Conservation (phyloP, 2,329 filamentous ascomycete genomes). For the Aspergillus ruber region DNA sequence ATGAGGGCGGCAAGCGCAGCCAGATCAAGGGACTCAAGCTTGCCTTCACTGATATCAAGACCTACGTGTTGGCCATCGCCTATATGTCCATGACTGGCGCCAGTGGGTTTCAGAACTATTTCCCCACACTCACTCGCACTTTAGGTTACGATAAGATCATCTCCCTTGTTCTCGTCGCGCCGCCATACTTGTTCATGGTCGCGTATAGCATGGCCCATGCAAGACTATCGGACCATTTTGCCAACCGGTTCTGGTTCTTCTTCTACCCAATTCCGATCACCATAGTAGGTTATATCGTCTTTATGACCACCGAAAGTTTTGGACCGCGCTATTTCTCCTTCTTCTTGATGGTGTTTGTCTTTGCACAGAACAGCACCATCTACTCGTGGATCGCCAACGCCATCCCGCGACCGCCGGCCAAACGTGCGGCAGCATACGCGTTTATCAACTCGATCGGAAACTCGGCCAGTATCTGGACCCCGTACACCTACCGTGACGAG, state of each 20-base stretch:
- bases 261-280: conserved; percentile 47
- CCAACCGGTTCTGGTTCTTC: conserved; percentile 49
- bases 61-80: conserved; percentile 39
- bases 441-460: conserved; percentile 53
- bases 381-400: conserved; percentile 47
- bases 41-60: conserved; percentile 46
- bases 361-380: conserved; percentile 47
- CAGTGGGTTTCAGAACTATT: conserved; percentile 52
- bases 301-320: conserved; percentile 48
- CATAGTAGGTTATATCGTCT: conserved; percentile 48
- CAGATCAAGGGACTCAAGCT: conserved; percentile 47
- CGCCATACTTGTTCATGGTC: conserved; percentile 51
- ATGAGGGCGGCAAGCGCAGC: conserved; percentile 43
- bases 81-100: conserved; percentile 47
- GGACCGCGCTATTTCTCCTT: conserved; percentile 51
- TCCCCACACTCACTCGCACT: conserved; percentile 45
- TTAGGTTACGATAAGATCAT: conserved; percentile 41
- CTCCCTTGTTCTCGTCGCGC: conserved; percentile 47
- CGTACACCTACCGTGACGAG: conserved; percentile 41
- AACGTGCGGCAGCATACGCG: conserved; percentile 49
- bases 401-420: conserved; percentile 48
- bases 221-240: conserved; percentile 38
- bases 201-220: conserved; percentile 43
- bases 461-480: conserved; percentile 47
- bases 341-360: conserved; percentile 53